A percentile compares a stretch with the other conserved stretches of the same genome.
phyloP scores from a whole-genome alignment of 2,329 filamentous ascomycete genomes.

The Arthrobotrys conoides region DNA sequence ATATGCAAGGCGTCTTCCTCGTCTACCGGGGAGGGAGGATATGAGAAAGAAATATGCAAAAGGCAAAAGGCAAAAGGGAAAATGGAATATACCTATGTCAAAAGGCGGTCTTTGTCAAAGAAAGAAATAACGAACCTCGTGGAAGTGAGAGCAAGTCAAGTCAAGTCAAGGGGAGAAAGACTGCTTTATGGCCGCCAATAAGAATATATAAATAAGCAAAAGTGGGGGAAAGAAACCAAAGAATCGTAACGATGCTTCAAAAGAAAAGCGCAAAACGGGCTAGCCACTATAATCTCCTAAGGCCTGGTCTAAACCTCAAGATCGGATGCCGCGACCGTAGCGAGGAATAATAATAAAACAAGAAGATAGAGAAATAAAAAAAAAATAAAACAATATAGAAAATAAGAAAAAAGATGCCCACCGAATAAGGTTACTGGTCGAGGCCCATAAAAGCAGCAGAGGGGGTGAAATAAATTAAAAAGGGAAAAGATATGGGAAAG shows the following conservation, averaged over 20 bases:
- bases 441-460: constrained; percentile 21
- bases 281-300: constrained; percentile 51
- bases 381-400: constrained; percentile 7
- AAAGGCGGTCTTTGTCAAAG: constrained; percentile 12
- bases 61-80: not conserved
- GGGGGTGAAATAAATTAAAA: constrained; percentile 18
- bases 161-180: constrained; percentile 33
- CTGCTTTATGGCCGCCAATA: constrained; percentile 49
- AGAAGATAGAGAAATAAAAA: constrained; percentile 4
- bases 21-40: constrained; percentile 17
- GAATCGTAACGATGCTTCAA: constrained; percentile 60
- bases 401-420: constrained; percentile 29
- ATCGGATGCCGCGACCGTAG: constrained; percentile 61
- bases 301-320: constrained; percentile 50
- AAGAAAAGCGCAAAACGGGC: constrained; percentile 46
- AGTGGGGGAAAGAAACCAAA: constrained; percentile 54
- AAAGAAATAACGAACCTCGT: constrained; percentile 51
- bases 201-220: constrained; percentile 55
- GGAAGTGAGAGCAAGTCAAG: constrained; percentile 19
- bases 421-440: constrained; percentile 51
- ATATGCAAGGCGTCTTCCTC: constrained; percentile 21
- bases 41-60: constrained; percentile 24
- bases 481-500: constrained; percentile 8
- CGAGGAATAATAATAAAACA: constrained; percentile 41
- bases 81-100: constrained; percentile 4